Evolutionary conservation across 306 rosid genomes (phyloP).

Genomic region (Trifolium dubium): DNA sequence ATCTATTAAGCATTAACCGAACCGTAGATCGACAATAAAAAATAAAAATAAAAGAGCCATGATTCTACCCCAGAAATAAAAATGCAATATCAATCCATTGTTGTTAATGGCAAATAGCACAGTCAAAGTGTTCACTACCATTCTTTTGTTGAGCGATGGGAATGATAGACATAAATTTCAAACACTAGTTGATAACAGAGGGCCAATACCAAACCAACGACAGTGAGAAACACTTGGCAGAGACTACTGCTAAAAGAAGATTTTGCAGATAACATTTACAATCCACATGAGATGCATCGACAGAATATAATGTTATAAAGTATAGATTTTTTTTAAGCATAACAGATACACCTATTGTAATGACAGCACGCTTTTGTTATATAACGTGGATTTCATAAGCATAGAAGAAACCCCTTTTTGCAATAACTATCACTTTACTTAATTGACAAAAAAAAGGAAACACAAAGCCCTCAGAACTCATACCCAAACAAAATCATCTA

Average conservation of each 20-base stretch:
- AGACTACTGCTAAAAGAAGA: neutral
- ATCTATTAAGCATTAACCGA: neutral
- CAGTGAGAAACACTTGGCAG: neutral
- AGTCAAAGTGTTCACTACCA: neutral
- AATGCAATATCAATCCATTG: too few relatives aligned
- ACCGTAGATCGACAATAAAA: neutral
- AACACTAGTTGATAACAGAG: neutral
- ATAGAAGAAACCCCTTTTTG: neutral
- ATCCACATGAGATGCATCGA: neutral
- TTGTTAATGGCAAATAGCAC: too few relatives aligned
- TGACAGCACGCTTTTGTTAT: too few relatives aligned
- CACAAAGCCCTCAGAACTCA: conserved; percentile 35
- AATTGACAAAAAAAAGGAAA: neutral
- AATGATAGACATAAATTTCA: neutral
- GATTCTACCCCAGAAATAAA: too few relatives aligned
- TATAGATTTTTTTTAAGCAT: too few relatives aligned
- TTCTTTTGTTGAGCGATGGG: neutral
- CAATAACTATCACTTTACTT: too few relatives aligned
- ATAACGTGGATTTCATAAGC: neutral
- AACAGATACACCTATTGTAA: too few relatives aligned
- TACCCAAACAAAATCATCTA: conserved; percentile 26
- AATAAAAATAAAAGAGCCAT: neutral
- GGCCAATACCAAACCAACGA: neutral
- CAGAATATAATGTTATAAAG: too few relatives aligned
- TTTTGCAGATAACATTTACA: neutral